Evolutionary conservation across 768 basidiomycete genomes (phyloP), one percentile per base, ranked within the genome.

Genomic region (Suillus paluster): DNA sequence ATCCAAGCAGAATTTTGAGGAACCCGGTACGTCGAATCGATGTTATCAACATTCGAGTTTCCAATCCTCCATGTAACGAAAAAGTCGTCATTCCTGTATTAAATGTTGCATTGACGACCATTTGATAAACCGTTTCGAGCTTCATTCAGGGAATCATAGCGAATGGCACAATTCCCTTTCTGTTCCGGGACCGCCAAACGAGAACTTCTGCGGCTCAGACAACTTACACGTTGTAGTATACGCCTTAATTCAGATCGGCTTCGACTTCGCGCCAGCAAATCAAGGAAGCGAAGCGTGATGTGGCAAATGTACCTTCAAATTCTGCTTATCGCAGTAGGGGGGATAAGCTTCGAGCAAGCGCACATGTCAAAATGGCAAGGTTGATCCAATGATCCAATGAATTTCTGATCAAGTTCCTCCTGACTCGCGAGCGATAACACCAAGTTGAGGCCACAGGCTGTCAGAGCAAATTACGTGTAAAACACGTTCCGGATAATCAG

Each of bases 121-220:
- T n/a, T 9, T n/a, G 52, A 54, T 54, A 54, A 54, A 54, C 52
- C 34, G 5, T 54, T 10, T 36, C 14, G 52, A 54, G 34, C n/a
- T 21, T 34, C 50, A 2, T n/a, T n/a, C 30, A 10, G n/a, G 34
- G 33, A 11, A 50, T 33, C 5, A 34, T 52, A 34, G 12, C 33
- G 33, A 53, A 54, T 54, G 5, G 36, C 36, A 12, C 23, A 34
- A 53, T 54, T 21, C 2, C 12, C 34, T 23, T 53, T 23, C 30
- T 34, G 33, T 17, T 8, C 5, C 5, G 21, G 21, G 17, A 23
- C 53, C 25, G 15, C 36, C 36, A 38, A 17, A n/a, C 19, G 27
- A 5, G 27, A 19, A 9, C 5, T 50, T 27, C 49, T 27, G 38
- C 38, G 38, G 38, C 12, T 38, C 38, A 25, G 12, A 36, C 3